A percentile compares a stretch with the other conserved stretches of the same genome.
Evolutionary conservation across 2,329 filamentous ascomycete species (phyloP).

Genomic region (Didymella sp.): DNA sequence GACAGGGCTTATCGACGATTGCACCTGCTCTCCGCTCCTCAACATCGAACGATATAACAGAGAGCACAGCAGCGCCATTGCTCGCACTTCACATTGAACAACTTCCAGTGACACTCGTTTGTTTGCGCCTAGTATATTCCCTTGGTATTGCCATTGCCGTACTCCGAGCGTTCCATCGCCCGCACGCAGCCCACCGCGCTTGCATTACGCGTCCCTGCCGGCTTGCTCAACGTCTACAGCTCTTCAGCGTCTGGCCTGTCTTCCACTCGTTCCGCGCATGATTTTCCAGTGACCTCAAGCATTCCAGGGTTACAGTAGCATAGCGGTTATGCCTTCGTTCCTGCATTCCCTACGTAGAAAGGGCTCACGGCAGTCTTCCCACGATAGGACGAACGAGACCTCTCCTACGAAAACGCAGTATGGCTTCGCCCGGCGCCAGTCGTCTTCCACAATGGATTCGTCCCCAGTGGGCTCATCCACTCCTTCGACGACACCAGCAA

Average conservation of each 20-base stretch:
- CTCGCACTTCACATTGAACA: constrained; percentile 24
- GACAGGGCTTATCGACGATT: constrained; percentile 14
- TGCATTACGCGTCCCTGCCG: constrained; percentile 38
- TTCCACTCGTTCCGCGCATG: constrained; percentile 30
- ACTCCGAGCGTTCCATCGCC: constrained; percentile 22
- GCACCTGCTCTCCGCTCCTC: constrained; percentile 12
- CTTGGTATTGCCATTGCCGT: constrained; percentile 30
- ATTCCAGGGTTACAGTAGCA: constrained; percentile 21
- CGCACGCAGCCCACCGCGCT: constrained; percentile 23
- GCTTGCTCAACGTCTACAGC: constrained; percentile 16
- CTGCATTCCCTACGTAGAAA: constrained; percentile 78
- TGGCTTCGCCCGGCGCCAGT: constrained; percentile 58
- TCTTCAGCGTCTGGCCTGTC: constrained; percentile 13
- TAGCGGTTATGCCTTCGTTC: constrained; percentile 62
- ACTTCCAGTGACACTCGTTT: constrained; percentile 34
- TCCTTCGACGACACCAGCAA: constrained; percentile 69
- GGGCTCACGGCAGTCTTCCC: constrained; percentile 70
- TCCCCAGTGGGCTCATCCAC: constrained; percentile 69
- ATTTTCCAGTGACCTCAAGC: constrained; percentile 16
- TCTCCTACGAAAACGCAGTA: constrained; percentile 27
- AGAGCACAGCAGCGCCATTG: constrained; percentile 9
- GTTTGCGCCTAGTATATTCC: constrained; percentile 25
- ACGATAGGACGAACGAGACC: constrained; percentile 23
- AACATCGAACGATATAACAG: constrained; percentile 3
- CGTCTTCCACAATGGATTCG: constrained; percentile 67